Base-by-base conservation (phyloP, 208 protist genomes). In the Leishmania tropica region DNA sequence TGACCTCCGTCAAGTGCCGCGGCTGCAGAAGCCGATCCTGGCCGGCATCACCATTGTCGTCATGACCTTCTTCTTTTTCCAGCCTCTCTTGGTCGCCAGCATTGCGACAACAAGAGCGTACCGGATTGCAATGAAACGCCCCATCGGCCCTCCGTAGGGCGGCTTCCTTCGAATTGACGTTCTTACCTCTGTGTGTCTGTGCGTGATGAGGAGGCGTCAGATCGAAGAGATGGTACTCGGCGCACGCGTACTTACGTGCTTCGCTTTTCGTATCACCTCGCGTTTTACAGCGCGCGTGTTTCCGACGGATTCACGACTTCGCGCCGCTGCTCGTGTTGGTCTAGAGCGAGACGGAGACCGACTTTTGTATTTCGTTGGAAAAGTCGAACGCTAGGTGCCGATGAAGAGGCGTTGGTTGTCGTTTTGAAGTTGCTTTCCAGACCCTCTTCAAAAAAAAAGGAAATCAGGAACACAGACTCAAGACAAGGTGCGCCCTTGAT, bases 21-120 rank as follows among this genome's bases (percentile, higher is more conserved):
- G 85, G 17, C 60, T 96, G 53, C 89, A 96, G 76, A 94, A 93
- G 75, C 95, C 95, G 8, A 79, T 96, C 42, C 81, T 97, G 47
- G 86, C 81, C 40, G 81, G 62, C 10, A 85, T 96, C 28, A 95
- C 95, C 28, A 85, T 91, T 42, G 87, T 93, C 64, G 79, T 96
- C 15, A 96, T 97, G 93, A 71, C 94, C 2, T 91, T 93, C 47
- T 78, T 93, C 35, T 48, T 97, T 40, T 96, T 94, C 56, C 92
- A 96, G 60, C 95, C 95, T 62, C 83, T 96, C 15, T 83, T 95
- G 60, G 80, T 97, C 8, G 92, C 90, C 19, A 97, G 93, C 85
- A 95, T 97, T 54, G 93, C 90, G 56, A 96, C 90, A 17, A 97
- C 86, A 53, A 80, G 94, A 17, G 88, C 92, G 58, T 97, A 97